These are phyloP conservation scores for Ceriops zippeliana DNA, from an alignment of 345 rosid genomes.

Conservation along the genomic window DNA sequence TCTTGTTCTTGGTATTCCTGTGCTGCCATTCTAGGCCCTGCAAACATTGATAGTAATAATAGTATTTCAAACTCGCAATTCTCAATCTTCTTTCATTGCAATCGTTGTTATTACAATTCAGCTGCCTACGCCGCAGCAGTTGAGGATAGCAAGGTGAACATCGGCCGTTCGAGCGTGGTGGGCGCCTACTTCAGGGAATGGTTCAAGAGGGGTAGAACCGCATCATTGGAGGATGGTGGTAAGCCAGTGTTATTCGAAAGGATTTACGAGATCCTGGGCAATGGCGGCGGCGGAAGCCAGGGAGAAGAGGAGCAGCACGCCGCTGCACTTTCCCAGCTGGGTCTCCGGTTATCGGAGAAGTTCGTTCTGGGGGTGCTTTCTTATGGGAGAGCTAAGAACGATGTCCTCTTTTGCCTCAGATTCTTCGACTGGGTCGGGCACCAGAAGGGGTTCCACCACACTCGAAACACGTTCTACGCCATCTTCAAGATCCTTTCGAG, in stretches of 20 bases:
- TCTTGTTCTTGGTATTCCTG: not conserved
- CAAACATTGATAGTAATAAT: too few relatives aligned
- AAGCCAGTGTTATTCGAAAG: slow-evolving; percentile 30
- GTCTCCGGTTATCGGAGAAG: slow-evolving; percentile 48
- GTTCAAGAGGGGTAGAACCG: slow-evolving; percentile 29
- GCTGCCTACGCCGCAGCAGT: not conserved
- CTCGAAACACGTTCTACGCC: slow-evolving; percentile 61
- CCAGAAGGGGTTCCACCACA: slow-evolving; percentile 57
- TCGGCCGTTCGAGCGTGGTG: slow-evolving; percentile 25
- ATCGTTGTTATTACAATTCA: not conserved
- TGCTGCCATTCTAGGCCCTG: too few relatives aligned
- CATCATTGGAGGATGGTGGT: slow-evolving; percentile 2
- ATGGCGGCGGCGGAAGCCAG: slow-evolving; percentile 19
- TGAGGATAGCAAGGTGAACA: not conserved
- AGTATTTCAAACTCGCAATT: not conserved
- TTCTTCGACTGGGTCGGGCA: slow-evolving; percentile 95
- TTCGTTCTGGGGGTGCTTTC: slow-evolving; percentile 58
- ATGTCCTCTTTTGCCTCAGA: slow-evolving; percentile 61
- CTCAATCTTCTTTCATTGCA: not conserved
- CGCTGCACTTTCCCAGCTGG: slow-evolving; percentile 39
- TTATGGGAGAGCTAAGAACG: slow-evolving; percentile 34
- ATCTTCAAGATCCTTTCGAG: slow-evolving; percentile 61
- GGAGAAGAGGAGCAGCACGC: slow-evolving; percentile 6
- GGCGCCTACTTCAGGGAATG: slow-evolving; percentile 51
- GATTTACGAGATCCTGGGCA: slow-evolving; percentile 40